A percentile compares a stretch with the other conserved stretches of the same genome.
Evolutionary conservation across 768 basidiomycete genomes (phyloP).

Genomic region (Termitomyces bulborhizus): DNA sequence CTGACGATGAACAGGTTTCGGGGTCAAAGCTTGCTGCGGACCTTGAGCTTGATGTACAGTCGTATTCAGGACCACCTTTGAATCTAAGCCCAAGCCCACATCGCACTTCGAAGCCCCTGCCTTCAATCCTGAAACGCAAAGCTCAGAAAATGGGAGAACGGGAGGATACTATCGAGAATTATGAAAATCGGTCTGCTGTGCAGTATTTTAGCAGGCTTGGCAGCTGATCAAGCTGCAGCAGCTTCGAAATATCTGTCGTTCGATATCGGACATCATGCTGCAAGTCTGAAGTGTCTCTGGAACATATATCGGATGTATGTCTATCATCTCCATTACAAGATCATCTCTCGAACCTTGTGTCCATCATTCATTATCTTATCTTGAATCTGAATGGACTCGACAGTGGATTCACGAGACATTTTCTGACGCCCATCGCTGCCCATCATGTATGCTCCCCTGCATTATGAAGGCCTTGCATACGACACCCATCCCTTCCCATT

Average conservation of each 20-base stretch:
- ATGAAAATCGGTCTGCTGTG: neutral
- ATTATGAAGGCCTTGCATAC: neutral
- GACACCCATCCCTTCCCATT: too few species aligned
- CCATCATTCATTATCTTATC: too few species aligned
- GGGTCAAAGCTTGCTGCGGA: neutral
- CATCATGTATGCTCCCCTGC: slow-evolving; percentile 11
- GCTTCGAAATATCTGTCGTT: slow-evolving; percentile 13
- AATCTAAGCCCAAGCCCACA: neutral
- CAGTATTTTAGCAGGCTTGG: too few species aligned
- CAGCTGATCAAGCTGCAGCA: neutral
- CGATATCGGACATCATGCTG: neutral
- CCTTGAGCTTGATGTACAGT: neutral
- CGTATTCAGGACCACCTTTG: neutral
- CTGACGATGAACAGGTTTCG: neutral
- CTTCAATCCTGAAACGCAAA: too few species aligned
- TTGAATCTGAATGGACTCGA: neutral
- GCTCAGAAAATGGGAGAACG: neutral
- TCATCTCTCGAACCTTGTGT: neutral
- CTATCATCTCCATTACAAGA: too few species aligned
- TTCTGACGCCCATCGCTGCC: slow-evolving; percentile 8
- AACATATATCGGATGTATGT: too few species aligned
- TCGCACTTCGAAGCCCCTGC: neutral
- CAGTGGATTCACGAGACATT: slow-evolving; percentile 12
- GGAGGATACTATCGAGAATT: neutral
- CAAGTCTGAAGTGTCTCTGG: too few species aligned